Evolutionary conservation across 768 basidiomycete genomes (phyloP), one percentile per base, ranked within the genome.

Genomic region (Agaricus blazei): DNA sequence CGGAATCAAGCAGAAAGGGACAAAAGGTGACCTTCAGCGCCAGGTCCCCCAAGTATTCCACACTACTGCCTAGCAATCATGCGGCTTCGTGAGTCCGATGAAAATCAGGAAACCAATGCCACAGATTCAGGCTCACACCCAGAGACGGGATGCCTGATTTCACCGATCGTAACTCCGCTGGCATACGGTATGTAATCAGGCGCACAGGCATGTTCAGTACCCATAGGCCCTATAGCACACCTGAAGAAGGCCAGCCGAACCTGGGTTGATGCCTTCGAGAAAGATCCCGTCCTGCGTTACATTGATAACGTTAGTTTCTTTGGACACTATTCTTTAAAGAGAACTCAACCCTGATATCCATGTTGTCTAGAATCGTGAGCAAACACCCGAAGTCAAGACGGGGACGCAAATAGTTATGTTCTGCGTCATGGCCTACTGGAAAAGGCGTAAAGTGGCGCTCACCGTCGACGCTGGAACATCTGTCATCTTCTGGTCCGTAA

Each of bases 231-330:
- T 3, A 31, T 26, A 67, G 66, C 41, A 9, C 56, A 68, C 27
- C 44, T 68, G 9, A 56, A 58, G 57, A 65, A 55, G 29, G 67
- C 69, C 4, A 62, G 64, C 9, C 58, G 53, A 40, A 63, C 63
- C 9, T 70, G 63, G 60, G 57, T 56, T 19, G 57, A 57, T 14
- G 63, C 63, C 9, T 64, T 60, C 37, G 51, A 40, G 11, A 43
- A 59, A 12, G 63, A 66, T 45, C 65, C 65, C 19, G 57, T 63
- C 31, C 45, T 62, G 28, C 48, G 52, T 7, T 66, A 66, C 51
- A 52, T 60, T 36, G 55, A 58, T 2, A 52, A 59, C 24, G 65
- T 64, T 26, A 38, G 59, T 53, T 29, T 51, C 38, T 7, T 43
- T n/a, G 42, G n/a, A 7, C 28, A n/a, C 12, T 5, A 46, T 19